Percentiles rank a stretch among this genome's conserved stretches.
Conservation (phyloP, 208 protist species). For the Endotrypanum monterogeii region DNA sequence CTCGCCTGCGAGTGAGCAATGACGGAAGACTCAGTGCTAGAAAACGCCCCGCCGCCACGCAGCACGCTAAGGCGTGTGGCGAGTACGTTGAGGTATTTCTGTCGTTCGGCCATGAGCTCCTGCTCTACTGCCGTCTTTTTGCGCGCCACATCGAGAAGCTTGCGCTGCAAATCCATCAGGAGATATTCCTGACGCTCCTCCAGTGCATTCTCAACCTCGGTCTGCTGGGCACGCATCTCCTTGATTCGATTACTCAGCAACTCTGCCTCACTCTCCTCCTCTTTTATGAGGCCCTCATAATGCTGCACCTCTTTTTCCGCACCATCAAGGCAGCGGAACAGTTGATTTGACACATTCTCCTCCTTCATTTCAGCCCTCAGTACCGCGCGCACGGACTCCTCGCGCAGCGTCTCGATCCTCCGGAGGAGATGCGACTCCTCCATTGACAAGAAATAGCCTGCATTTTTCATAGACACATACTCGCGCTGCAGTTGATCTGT, state of each 20-base stretch:
- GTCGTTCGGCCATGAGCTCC: conserved; percentile 71
- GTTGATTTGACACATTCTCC: conserved; percentile 74
- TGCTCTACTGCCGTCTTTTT: conserved; percentile 70
- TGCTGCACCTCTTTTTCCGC: conserved; percentile 57
- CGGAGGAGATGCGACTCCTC: conserved; percentile 45
- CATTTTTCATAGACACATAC: conserved; percentile 52
- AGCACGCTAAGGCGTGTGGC: conserved; percentile 34
- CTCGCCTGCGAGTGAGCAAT: background rate
- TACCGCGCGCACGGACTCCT: conserved; percentile 70
- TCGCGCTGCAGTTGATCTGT: conserved; percentile 58
- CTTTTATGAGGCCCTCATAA: conserved; percentile 45
- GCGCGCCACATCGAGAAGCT: conserved; percentile 61
- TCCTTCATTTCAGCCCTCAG: conserved; percentile 79
- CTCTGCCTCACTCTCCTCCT: conserved; percentile 53
- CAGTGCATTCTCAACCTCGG: conserved; percentile 63
- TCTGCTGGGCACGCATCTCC: conserved; percentile 52
- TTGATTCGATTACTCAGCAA: conserved; percentile 50
- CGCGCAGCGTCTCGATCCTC: conserved; percentile 62
- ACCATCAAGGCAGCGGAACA: conserved; percentile 71
- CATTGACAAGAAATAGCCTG: conserved; percentile 34
- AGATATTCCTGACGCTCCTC: conserved; percentile 74
- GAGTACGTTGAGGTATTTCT: conserved; percentile 67
- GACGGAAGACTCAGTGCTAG: conserved; percentile 16
- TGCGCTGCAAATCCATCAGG: conserved; percentile 65
- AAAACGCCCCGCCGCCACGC: conserved; percentile 14